phyloP scores from a whole-genome alignment of 768 basidiomycete genomes.

The Russula abietina region DNA sequence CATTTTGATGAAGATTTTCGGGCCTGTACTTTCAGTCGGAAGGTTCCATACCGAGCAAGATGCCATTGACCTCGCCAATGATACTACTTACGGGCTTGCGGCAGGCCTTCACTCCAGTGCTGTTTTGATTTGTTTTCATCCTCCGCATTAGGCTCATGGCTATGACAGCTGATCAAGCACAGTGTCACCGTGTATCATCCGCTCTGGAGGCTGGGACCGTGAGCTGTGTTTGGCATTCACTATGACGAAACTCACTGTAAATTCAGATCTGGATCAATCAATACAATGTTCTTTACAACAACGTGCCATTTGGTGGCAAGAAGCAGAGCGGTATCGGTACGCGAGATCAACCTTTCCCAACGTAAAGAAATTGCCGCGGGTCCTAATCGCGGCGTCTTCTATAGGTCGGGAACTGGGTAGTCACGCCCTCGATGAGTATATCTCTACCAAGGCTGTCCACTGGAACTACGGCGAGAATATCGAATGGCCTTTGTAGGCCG shows the following conservation, averaged over 20 bases:
- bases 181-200: constrained; percentile 84
- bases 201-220: constrained; percentile 87
- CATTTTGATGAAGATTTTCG: constrained; percentile 65
- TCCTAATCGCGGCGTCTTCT: not conserved
- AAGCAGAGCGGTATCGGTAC: constrained; percentile 85
- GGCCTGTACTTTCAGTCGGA: constrained; percentile 82
- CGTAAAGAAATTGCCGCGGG: not conserved
- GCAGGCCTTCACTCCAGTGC: constrained; percentile 87
- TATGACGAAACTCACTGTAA: constrained; percentile 4
- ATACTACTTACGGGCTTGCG: constrained; percentile 85
- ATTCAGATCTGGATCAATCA: constrained; percentile 86
- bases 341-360: constrained; percentile 26
- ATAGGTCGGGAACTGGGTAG: constrained; percentile 82
- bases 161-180: constrained; percentile 62
- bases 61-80: constrained; percentile 77
- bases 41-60: constrained; percentile 85
- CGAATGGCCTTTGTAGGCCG: constrained; percentile 63
- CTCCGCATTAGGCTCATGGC: constrained; percentile 20
- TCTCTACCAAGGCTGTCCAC: constrained; percentile 74
- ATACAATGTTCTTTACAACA: constrained; percentile 76
- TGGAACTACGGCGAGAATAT: constrained; percentile 83
- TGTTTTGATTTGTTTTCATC: constrained; percentile 16
- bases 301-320: constrained; percentile 94
- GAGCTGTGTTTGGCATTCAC: constrained; percentile 29
- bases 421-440: constrained; percentile 80